These are phyloP conservation scores for Viola pubescens DNA, from an alignment of 441 rosid species.

Conservation along the genomic window DNA sequence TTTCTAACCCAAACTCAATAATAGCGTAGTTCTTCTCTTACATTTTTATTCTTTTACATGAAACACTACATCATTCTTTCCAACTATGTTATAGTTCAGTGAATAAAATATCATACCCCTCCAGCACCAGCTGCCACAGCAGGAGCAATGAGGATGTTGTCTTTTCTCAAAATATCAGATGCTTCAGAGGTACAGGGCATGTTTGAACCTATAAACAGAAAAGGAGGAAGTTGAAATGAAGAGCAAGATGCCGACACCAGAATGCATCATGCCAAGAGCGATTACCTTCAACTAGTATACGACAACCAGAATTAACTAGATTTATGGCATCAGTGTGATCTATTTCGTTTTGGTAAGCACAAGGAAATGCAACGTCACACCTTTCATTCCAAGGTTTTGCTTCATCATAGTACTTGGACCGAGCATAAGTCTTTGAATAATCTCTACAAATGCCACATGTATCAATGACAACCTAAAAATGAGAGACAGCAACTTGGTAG, in stretches of 20 bases:
- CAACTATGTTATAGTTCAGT: not conserved
- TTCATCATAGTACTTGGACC: constrained; percentile 91
- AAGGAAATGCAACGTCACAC: constrained; percentile 92
- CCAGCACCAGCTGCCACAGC: constrained; percentile 99
- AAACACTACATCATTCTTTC: no score
- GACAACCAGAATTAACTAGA: constrained; percentile 89
- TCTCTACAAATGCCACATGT: constrained; percentile 52
- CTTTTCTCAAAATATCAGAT: constrained; percentile 76
- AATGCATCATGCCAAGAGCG: constrained; percentile 14
- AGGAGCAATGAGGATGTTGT: constrained; percentile 89
- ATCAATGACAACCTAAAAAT: constrained; percentile 11
- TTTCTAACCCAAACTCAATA: no score
- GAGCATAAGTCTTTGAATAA: constrained; percentile 93
- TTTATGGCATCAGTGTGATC: constrained; percentile 89
- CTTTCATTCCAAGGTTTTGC: constrained; percentile 96
- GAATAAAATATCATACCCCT: constrained; percentile 52
- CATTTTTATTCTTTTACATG: no score
- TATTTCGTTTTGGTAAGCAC: constrained; percentile 92
- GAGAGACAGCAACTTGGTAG: constrained; percentile 8
- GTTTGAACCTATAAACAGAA: constrained; percentile 57
- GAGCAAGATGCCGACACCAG: constrained; percentile 8
- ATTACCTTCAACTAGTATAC: constrained; percentile 83
- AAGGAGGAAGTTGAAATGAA: not conserved
- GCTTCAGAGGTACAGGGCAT: constrained; percentile 99
- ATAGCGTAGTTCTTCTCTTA: no score